Evolutionary conservation across 1,284 basidiomycete genomes (phyloP), one percentile per base, ranked within the genome.

Genomic region (Ceratobasidium papillatum): DNA sequence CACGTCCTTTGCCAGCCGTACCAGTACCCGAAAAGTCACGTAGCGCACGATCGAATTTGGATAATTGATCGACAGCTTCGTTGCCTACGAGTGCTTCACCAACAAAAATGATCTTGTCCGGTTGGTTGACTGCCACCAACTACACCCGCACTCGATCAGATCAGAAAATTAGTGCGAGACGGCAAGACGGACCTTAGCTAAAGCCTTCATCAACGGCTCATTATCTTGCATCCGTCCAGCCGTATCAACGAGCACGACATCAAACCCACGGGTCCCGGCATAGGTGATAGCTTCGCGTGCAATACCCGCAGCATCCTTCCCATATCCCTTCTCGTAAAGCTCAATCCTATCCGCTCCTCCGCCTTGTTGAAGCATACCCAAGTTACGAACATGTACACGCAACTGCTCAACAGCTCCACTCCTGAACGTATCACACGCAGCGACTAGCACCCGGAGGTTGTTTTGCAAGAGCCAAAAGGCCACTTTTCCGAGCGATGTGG

Each of bases 381-480:
- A 83, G 82, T 99, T 99, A 73, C 95, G 88, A 25, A 99, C 97
- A 82, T 99, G 98, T 8, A 98, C 96, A 8, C 96, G 89, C 36
- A 99, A 87, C 82, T 99, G 98, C 83, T 99, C 98, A 47, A 99
- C 97, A 0, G 98, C 98, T 38, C 98, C 98, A 80, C 94, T 95
- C 85, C 91, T 92, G 86, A 99, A 99, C 2, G 98, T 99, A 82
- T 99, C 98, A 80, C 98, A 99, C 12, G 98, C 98, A 32, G 98
- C 98, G 79, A 99, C 99, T 77, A 99, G 86, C 25, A 99, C 97
- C 36, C 93, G 87, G 52, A 97, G 83, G 9, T 92, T 91, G 80
- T 99, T 99, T 83, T 99, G 97, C 61, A 99, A 90, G 25, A 99
- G 86, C 98, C 98, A 99, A 84, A 99, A 99, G 83, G 95, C 97